Conservation (phyloP, 2,329 filamentous ascomycete species). For the Hortaea sp. region DNA sequence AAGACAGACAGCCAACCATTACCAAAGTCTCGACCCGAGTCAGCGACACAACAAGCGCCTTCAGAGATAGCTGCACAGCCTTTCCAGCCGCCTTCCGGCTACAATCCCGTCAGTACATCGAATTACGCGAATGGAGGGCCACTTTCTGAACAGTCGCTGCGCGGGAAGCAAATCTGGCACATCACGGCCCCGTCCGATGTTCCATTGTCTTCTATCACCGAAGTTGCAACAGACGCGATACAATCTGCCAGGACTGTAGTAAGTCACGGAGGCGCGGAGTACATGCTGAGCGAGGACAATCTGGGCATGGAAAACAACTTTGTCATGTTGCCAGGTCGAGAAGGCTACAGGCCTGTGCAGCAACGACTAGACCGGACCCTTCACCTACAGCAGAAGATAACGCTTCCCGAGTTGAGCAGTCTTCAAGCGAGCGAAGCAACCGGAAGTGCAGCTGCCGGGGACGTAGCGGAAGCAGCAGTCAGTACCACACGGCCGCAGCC, state of each 20-base stretch:
- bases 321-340: slow-evolving; percentile 15
- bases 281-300: slow-evolving; percentile 26
- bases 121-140: too few relatives aligned
- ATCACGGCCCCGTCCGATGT: slow-evolving; percentile 63
- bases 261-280: slow-evolving; percentile 54
- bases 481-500: slow-evolving; percentile 55
- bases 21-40: neutral
- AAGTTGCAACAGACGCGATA: slow-evolving; percentile 52
- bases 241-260: slow-evolving; percentile 46
- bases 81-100: slow-evolving; percentile 31
- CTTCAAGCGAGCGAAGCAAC: slow-evolving; percentile 32
- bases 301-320: slow-evolving; percentile 6
- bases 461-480: slow-evolving; percentile 38
- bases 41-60: neutral
- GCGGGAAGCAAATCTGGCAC: slow-evolving; percentile 71
- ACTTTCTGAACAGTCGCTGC: slow-evolving; percentile 37
- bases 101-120: slow-evolving; percentile 28
- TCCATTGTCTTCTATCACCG: slow-evolving; percentile 56
- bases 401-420: slow-evolving; percentile 36
- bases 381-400: slow-evolving; percentile 54
- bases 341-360: slow-evolving; percentile 26
- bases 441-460: slow-evolving; percentile 30
- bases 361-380: slow-evolving; percentile 49
- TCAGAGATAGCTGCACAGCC: slow-evolving; percentile 10
- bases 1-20: slow-evolving; percentile 2